These are phyloP conservation scores for Podaxis sp. DNA, from an alignment of 768 basidiomycete genomes.

Conservation along the genomic window DNA sequence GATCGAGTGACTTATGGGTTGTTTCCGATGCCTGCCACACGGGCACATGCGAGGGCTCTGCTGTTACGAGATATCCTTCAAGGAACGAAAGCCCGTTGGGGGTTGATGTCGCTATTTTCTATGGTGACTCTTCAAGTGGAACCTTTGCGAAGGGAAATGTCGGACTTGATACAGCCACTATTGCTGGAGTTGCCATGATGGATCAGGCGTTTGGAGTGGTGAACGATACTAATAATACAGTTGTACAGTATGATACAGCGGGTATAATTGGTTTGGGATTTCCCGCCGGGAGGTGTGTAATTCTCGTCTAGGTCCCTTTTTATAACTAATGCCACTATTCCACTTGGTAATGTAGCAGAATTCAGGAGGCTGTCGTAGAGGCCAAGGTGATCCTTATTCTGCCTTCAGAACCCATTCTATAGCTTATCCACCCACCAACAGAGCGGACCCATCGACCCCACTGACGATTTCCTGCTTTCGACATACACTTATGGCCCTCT, in stretches of 20 bases:
- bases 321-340: neutral
- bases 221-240: constrained; percentile 53
- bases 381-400: constrained; percentile 14
- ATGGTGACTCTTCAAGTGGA: constrained; percentile 67
- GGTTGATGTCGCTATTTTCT: constrained; percentile 36
- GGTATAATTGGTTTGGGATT: constrained; percentile 71
- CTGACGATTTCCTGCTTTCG: constrained; percentile 31
- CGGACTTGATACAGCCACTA: constrained; percentile 45
- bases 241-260: constrained; percentile 46
- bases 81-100: constrained; percentile 33
- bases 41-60: constrained; percentile 32
- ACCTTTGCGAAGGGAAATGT: constrained; percentile 56
- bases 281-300: constrained; percentile 53
- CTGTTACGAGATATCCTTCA: constrained; percentile 38
- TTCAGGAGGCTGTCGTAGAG: constrained; percentile 29
- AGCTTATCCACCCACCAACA: constrained; percentile 5
- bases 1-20: constrained; percentile 70
- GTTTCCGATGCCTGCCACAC: constrained; percentile 44
- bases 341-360: constrained; percentile 25
- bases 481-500: constrained; percentile 39
- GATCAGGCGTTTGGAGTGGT: constrained; percentile 55
- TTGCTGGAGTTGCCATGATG: constrained; percentile 48
- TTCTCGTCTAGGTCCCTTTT: neutral
- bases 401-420: neutral
- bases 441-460: constrained; percentile 22